Conservation (phyloP, 306 rosid genomes). For the Neltuma alba region DNA sequence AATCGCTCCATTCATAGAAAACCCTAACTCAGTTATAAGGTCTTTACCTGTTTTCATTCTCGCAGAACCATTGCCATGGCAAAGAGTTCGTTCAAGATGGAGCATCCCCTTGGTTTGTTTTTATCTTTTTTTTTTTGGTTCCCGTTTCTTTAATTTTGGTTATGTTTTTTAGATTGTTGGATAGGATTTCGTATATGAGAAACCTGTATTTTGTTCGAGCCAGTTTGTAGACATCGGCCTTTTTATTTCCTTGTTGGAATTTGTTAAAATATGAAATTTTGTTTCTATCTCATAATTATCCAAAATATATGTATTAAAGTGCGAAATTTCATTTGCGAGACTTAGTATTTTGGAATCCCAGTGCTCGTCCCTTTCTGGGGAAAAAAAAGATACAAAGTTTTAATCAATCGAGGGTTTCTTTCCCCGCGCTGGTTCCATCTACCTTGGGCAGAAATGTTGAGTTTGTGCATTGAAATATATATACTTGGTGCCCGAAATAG, state of each 20-base stretch:
- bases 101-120: constrained; percentile 40
- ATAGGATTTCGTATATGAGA: not conserved
- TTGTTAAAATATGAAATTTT: not conserved
- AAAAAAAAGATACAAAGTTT: not conserved
- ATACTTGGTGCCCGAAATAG: not conserved
- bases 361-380: not conserved
- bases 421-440: not conserved
- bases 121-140: not conserved
- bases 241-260: not conserved
- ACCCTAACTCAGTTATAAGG: constrained; percentile 2
- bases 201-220: not conserved
- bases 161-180: not conserved
- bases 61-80: constrained; percentile 36
- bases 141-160: not conserved
- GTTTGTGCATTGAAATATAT: not conserved
- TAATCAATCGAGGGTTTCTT: not conserved
- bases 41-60: not conserved
- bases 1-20: not conserved
- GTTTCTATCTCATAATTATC: not conserved
- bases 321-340: not conserved
- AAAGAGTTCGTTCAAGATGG: constrained; percentile 42
- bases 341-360: not conserved
- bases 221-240: not conserved
- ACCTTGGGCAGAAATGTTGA: not conserved
- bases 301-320: not conserved